A percentile compares a stretch with the other conserved stretches of the same genome.
Conservation (phyloP, 2,329 filamentous ascomycete species). For the Aspergillus viridinutans region DNA sequence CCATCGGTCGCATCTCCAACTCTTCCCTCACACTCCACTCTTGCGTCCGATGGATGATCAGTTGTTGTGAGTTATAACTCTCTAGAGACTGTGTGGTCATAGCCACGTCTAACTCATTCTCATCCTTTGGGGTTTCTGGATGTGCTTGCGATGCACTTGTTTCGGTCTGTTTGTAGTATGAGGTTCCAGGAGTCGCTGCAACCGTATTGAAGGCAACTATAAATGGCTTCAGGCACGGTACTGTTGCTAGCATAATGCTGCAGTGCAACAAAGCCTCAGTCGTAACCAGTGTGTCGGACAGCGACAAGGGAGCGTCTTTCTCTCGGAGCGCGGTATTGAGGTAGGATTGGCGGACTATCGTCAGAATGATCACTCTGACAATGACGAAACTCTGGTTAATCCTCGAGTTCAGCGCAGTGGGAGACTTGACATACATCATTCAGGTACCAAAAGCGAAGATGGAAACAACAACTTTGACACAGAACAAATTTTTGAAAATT, state of each 20-base stretch:
- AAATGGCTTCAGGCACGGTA: slow-evolving; percentile 41
- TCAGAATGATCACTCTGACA: slow-evolving; percentile 21
- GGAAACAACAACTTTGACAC: no score
- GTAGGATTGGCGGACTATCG: slow-evolving; percentile 33
- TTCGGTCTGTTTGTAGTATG: no score
- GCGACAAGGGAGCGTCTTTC: slow-evolving; percentile 27
- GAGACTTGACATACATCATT: slow-evolving; percentile 1
- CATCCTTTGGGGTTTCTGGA: no score
- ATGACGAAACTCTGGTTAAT: neutral
- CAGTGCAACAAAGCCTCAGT: slow-evolving; percentile 38
- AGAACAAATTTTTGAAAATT: no score
- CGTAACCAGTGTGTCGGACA: slow-evolving; percentile 31
- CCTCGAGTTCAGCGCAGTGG: no score
- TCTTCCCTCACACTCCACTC: slow-evolving; percentile 8
- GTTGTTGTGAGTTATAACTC: slow-evolving; percentile 11
- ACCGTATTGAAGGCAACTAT: slow-evolving; percentile 38
- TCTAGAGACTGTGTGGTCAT: slow-evolving; percentile 5
- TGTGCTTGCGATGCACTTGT: no score
- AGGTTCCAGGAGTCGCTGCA: no score
- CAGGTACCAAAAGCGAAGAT: slow-evolving; percentile 16
- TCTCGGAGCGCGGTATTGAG: slow-evolving; percentile 18
- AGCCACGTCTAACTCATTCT: no score
- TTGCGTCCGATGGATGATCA: slow-evolving; percentile 17
- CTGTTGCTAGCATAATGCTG: slow-evolving; percentile 39
- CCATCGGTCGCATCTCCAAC: neutral